Percentiles rank a stretch among this genome's conserved stretches.
phyloP scores from a whole-genome alignment of 2,329 filamentous ascomycete genomes.

The Aspergillus carbonarius region DNA sequence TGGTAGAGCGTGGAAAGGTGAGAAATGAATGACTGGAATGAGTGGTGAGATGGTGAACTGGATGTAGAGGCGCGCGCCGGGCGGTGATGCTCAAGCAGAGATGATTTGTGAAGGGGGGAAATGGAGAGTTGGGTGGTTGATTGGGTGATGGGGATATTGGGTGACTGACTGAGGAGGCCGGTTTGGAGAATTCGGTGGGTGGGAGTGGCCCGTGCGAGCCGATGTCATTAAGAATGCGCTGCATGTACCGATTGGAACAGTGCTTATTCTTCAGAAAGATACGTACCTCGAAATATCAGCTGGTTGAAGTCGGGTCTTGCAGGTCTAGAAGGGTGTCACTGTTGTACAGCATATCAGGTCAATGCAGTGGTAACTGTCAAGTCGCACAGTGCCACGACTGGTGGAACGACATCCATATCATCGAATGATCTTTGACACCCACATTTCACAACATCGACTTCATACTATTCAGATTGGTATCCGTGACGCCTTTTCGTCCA shows the following conservation, averaged over 20 bases:
- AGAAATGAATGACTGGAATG: not conserved
- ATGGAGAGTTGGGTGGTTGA: not conserved
- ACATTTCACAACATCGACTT: not conserved
- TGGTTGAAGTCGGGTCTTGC: not conserved
- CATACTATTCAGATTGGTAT: not conserved
- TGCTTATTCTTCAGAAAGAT: not conserved
- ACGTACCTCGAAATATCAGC: too few species aligned
- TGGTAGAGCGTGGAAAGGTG: not conserved
- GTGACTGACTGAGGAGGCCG: not conserved
- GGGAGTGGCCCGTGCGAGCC: constrained; percentile 16
- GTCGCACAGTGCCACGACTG: not conserved
- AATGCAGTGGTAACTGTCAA: not conserved
- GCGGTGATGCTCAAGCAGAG: constrained; percentile 6
- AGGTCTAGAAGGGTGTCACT: not conserved
- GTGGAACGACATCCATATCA: not conserved
- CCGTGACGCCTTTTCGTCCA: not conserved
- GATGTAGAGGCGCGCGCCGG: not conserved
- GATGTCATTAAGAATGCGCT: constrained; percentile 2
- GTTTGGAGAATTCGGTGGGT: not conserved
- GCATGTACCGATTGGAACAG: not conserved
- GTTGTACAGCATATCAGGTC: not conserved
- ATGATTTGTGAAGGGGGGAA: not conserved
- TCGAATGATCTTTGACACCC: not conserved
- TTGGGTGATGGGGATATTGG: constrained; percentile 5
- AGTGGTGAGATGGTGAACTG: not conserved